Evolutionary conservation across 2,329 filamentous ascomycete species (phyloP), one percentile per base, ranked within the genome.

Genomic region (Xylariaceae sp.): DNA sequence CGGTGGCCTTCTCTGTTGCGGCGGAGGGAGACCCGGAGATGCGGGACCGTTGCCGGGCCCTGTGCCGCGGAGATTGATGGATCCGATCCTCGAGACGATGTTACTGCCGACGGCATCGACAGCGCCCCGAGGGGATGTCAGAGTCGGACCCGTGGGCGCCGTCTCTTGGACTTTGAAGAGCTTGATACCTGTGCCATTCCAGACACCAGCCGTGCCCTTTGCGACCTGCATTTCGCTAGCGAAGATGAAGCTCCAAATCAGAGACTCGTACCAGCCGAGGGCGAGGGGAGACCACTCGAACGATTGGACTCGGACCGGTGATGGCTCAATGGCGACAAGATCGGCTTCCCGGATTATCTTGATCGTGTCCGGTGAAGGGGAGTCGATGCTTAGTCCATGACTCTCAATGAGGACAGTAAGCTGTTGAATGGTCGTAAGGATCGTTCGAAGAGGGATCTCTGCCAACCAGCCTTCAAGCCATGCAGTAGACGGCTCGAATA

Each of bases 391-490:
- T 62, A 79, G 63, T 69, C 77, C 72, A 74, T 82, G 74, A 11
- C 80, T 69, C 67, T 86, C 73, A 73, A 92, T 71, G 17, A 86
- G 72, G 8, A 78, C 81, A 8, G 80, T 78, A 4, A 88, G 73
- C 68, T 88, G 86, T 65, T 86, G 82, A 57, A 95, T 90, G 9
- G 94, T 76, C 3, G 86, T 89, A 30, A 97, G 78, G 52, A 91
- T 86, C 0, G 92, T 95, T 74, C 97, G 92, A 1, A 97, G 82
- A 1, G 92, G 92, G 35, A 97, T 79, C 68, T 95, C 89, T 0
- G 90, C 89, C n/a, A 97, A 83, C 93, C 93, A 97, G 57, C 85
- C 88, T 67, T 97, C 92, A 65, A 97, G 90, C 92, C 94, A 97
- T 58, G 85, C 79, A 5, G 88, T 77, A 4, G 90, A 90, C 2